A percentile compares a stretch with the other conserved stretches of the same genome.
Conservation (phyloP, 2,329 filamentous ascomycete genomes). For the Cladophialophora immunda region DNA sequence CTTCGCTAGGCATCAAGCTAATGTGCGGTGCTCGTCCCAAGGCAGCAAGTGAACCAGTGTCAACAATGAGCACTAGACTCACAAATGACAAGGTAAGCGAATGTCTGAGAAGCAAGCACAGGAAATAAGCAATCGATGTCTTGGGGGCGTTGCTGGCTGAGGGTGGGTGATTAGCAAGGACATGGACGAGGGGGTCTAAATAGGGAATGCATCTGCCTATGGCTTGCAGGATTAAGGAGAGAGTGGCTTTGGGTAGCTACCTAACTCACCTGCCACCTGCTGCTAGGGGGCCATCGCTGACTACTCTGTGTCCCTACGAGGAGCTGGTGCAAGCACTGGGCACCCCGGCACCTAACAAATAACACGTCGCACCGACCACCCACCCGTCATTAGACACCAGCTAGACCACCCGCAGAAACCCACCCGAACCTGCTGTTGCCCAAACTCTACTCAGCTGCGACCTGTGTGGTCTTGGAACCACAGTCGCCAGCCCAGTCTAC, state of each 20-base stretch:
- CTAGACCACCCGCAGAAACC: conserved; percentile 3
- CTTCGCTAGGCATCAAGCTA: conserved; percentile 10
- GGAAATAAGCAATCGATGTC: conserved; percentile 24
- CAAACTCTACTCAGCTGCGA: conserved; percentile 7
- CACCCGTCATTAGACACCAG: not conserved
- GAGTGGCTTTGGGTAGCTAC: not conserved
- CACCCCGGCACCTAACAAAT: not conserved
- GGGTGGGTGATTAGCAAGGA: not conserved
- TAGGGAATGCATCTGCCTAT: not conserved
- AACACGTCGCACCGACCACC: not conserved
- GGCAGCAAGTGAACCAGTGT: conserved; percentile 2
- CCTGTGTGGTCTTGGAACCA: not conserved
- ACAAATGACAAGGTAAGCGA: conserved; percentile 4
- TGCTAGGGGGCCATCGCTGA: not conserved
- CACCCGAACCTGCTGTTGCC: conserved; percentile 1
- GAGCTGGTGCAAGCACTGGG: not conserved
- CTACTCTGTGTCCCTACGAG: not conserved
- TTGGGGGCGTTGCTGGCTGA: not conserved
- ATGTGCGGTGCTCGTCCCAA: not conserved
- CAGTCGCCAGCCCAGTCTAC: conserved; percentile 1
- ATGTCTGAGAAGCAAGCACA: conserved; percentile 18
- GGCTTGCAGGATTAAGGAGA: not conserved
- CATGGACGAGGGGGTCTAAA: not conserved
- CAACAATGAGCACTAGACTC: conserved; percentile 19
- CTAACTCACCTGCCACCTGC: not conserved